Conservation (phyloP, 208 protist species). For the Phytomonas serpens region DNA sequence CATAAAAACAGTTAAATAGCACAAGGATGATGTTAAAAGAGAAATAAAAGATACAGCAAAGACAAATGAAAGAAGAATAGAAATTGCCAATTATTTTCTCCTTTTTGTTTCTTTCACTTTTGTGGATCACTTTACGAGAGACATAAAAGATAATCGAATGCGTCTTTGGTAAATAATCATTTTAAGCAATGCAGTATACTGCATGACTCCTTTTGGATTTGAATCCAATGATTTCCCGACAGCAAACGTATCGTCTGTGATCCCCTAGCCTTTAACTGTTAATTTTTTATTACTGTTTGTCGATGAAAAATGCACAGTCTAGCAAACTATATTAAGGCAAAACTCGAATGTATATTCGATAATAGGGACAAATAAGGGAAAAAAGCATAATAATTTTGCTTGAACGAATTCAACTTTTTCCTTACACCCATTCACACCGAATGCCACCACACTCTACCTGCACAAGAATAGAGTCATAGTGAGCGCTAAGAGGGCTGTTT, state of each 20-base stretch:
- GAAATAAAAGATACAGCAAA: neutral
- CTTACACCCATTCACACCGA: neutral
- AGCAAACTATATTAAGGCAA: neutral
- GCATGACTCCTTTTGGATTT: neutral
- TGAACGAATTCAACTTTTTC: constrained; percentile 9
- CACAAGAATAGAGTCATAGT: neutral
- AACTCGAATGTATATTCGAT: neutral
- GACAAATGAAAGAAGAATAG: neutral
- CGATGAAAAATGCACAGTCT: neutral
- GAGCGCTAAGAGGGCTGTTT: neutral
- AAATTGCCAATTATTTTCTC: neutral
- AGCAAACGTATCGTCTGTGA: neutral
- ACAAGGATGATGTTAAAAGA: constrained; percentile 3
- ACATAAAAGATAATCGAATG: neutral
- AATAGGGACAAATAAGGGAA: constrained; percentile 11
- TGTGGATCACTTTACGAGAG: neutral
- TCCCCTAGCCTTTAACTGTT: neutral
- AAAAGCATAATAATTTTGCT: neutral
- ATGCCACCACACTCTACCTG: neutral
- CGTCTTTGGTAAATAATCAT: neutral
- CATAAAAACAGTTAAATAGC: constrained; percentile 6
- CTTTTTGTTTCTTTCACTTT: neutral
- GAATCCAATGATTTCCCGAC: neutral
- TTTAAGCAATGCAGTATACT: neutral
- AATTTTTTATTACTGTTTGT: neutral